These are phyloP conservation scores for Yamadazyma blattariae DNA, from an alignment of 1,139 yeast genomes.

Conservation along the genomic window DNA sequence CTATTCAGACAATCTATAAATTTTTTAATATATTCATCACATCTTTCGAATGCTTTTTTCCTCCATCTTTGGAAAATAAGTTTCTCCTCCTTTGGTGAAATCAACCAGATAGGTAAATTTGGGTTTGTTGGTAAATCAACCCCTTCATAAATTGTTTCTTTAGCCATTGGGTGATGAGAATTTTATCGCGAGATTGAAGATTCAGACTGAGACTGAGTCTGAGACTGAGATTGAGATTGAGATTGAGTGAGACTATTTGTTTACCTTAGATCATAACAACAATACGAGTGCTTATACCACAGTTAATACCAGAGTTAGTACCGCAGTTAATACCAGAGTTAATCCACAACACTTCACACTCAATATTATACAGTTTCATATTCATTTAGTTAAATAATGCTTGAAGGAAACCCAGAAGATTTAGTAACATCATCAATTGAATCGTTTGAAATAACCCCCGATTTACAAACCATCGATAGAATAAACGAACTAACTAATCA, in stretches of 20 bases:
- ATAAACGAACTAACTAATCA: conserved; percentile 39
- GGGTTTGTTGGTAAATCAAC: conserved; percentile 45
- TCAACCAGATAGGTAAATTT: conserved; percentile 74
- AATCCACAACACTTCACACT: no score
- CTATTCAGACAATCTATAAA: conserved; percentile 41
- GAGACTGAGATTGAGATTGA: no score
- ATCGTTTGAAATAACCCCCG: conserved; percentile 52
- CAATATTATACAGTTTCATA: no score
- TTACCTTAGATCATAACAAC: no score
- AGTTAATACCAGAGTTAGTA: no score
- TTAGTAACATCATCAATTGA: conserved; percentile 41
- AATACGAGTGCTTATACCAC: no score
- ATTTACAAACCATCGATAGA: conserved; percentile 46
- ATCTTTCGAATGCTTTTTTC: conserved; percentile 64
- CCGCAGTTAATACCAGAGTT: no score
- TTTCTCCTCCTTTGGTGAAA: conserved; percentile 84
- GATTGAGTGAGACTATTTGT: no score
- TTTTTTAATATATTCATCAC: conserved; percentile 63
- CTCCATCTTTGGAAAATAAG: conserved; percentile 78
- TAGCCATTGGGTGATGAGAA: no score
- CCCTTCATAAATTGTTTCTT: conserved; percentile 37
- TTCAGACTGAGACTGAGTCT: no score
- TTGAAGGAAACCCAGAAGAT: conserved; percentile 35
- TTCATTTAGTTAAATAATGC: conserved; percentile 18
- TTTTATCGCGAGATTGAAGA: no score